Evolutionary conservation across 768 basidiomycete species (phyloP).

Genomic region (Boletellus ananas): DNA sequence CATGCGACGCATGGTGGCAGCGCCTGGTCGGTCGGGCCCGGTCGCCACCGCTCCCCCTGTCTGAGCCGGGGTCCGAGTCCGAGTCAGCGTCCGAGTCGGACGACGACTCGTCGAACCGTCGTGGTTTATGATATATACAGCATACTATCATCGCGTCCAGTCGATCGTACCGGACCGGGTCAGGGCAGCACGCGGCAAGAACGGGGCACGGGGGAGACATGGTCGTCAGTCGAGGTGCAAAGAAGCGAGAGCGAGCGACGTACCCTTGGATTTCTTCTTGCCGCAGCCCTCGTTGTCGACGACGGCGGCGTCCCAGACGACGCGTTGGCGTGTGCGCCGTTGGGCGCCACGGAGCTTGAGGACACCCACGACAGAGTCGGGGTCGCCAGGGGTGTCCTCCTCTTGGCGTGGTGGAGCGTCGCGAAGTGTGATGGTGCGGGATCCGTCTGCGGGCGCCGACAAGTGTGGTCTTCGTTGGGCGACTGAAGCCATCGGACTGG

Average conservation of each 20-base stretch:
- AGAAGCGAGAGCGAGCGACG: conserved; percentile 18
- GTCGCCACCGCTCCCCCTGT: conserved; percentile 1
- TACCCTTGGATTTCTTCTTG: conserved; percentile 92
- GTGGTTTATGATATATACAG: conserved; percentile 89
- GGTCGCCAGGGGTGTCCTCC: conserved; percentile 22
- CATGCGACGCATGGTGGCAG: conserved; percentile 4
- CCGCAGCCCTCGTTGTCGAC: conserved; percentile 90
- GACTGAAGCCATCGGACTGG: too few relatives aligned
- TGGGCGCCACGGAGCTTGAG: conserved; percentile 59
- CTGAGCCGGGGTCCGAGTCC: conserved; percentile 19
- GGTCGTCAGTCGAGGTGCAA: too few relatives aligned
- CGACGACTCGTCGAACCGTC: conserved; percentile 78
- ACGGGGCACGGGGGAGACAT: too few relatives aligned
- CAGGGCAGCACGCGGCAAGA: too few relatives aligned
- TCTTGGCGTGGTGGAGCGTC: conserved; percentile 35
- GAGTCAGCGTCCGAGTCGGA: conserved; percentile 50
- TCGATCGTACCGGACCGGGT: background rate
- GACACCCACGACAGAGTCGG: conserved; percentile 38
- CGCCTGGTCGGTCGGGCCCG: conserved; percentile 12
- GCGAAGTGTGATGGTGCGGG: conserved; percentile 48
- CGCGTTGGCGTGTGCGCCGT: conserved; percentile 46
- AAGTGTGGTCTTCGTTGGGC: conserved; percentile 32
- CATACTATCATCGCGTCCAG: conserved; percentile 57
- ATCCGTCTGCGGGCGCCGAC: conserved; percentile 47
- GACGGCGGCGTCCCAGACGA: conserved; percentile 81